Percentiles rank a stretch among this genome's conserved stretches.
phyloP scores from a whole-genome alignment of 2,329 filamentous ascomycete species.

The Westerdykella sp. region DNA sequence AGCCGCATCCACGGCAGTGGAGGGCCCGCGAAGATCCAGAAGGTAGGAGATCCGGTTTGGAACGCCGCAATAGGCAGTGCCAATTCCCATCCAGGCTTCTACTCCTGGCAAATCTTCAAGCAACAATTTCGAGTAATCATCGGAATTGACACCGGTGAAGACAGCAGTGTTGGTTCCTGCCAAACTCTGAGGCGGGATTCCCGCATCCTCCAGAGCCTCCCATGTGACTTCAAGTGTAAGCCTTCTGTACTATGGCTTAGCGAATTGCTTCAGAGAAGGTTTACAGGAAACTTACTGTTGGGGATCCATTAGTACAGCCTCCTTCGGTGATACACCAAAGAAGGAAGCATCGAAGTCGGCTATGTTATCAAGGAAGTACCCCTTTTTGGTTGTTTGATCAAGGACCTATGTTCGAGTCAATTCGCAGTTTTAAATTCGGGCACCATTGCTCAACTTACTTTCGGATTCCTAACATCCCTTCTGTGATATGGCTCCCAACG shows the following conservation, averaged over 20 bases:
- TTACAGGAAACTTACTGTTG: slow-evolving; percentile 9
- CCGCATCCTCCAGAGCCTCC: slow-evolving; percentile 13
- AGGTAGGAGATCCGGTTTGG: slow-evolving; percentile 34
- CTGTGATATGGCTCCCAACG: slow-evolving; percentile 30
- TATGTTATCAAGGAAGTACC: slow-evolving; percentile 27
- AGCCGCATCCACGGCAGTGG: slow-evolving; percentile 34
- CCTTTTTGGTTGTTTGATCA: slow-evolving; percentile 18
- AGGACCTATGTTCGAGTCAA: slow-evolving; percentile 5
- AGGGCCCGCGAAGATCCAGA: slow-evolving; percentile 38
- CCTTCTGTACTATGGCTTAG: slow-evolving; percentile 11
- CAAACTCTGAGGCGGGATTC: slow-evolving; percentile 10
- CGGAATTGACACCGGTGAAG: slow-evolving; percentile 19
- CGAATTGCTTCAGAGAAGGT: slow-evolving; percentile 9
- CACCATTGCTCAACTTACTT: slow-evolving; percentile 2
- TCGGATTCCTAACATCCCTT: slow-evolving; percentile 21
- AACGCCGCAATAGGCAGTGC: slow-evolving; percentile 35
- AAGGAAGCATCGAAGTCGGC: slow-evolving; percentile 25
- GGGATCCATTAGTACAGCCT: slow-evolving; percentile 14
- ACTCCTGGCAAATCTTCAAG: slow-evolving; percentile 36
- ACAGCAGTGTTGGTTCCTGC: slow-evolving; percentile 19
- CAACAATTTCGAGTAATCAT: slow-evolving; percentile 34
- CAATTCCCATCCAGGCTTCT: slow-evolving; percentile 38
- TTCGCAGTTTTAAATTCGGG: no score
- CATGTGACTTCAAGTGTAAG: slow-evolving; percentile 10
- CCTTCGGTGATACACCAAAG: slow-evolving; percentile 12